Evolutionary conservation across 1,284 basidiomycete genomes (phyloP).

Genomic region (Cryptococcus sp.): DNA sequence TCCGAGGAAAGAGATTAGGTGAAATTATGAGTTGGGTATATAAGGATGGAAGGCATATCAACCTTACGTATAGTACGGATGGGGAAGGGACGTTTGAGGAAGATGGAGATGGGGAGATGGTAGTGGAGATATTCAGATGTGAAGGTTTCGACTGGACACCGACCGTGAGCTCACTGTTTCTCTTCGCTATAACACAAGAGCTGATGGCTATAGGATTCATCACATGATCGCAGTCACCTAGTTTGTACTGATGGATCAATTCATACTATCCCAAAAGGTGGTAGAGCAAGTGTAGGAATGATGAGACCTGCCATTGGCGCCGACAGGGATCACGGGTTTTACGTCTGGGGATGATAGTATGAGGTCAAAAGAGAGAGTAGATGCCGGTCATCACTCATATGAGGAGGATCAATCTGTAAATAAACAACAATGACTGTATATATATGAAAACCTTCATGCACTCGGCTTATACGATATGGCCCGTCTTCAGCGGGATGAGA

Average conservation of each 20-base stretch:
- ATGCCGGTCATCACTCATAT: too few species aligned
- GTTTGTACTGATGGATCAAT: conserved; percentile 72
- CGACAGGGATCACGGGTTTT: conserved; percentile 13
- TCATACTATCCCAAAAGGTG: conserved; percentile 56
- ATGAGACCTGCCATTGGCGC: background rate
- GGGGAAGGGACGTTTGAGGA: conserved; percentile 21
- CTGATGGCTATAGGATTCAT: conserved; percentile 50
- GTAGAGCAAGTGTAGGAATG: conserved; percentile 39
- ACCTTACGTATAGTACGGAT: conserved; percentile 54
- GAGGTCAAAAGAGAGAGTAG: too few species aligned
- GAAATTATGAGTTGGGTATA: conserved; percentile 65
- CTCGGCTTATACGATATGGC: too few species aligned
- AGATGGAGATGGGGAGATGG: conserved; percentile 48
- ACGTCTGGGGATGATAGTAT: conserved; percentile 15
- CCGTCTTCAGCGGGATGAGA: too few species aligned
- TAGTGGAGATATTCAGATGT: conserved; percentile 78
- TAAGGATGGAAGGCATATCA: conserved; percentile 64
- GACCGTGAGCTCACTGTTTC: conserved; percentile 45
- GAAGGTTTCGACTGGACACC: conserved; percentile 80
- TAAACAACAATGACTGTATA: too few species aligned
- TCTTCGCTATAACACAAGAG: background rate
- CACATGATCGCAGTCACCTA: conserved; percentile 59
- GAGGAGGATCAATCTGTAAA: too few species aligned
- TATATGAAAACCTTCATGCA: too few species aligned
- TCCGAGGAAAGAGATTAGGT: conserved; percentile 38